A percentile compares a stretch with the other conserved stretches of the same genome.
These are phyloP conservation scores for Cutaneotrichosporon arboriforme DNA, from an alignment of 1,284 basidiomycete species.

Conservation along the genomic window DNA sequence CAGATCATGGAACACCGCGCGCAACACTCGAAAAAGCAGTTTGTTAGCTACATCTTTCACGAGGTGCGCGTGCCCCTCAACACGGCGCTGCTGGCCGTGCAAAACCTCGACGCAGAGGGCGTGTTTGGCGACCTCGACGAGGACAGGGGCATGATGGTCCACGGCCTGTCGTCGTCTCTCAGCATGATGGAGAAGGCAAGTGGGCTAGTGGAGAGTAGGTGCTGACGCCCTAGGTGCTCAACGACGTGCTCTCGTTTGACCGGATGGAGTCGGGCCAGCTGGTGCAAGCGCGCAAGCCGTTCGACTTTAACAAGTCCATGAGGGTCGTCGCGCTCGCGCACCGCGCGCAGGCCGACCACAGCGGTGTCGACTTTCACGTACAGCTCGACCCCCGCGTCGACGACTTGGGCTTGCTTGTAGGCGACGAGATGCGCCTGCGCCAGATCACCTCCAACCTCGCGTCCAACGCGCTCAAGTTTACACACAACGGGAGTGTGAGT, in stretches of 20 bases:
- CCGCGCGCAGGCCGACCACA: conserved; percentile 65
- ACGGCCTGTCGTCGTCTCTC: conserved; percentile 65
- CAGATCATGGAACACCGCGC: conserved; percentile 76
- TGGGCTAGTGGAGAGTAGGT: not conserved
- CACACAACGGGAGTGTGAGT: conserved; percentile 55
- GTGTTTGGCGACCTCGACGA: conserved; percentile 36
- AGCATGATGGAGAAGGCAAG: conserved; percentile 60
- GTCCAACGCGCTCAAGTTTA: conserved; percentile 59
- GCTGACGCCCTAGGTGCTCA: conserved; percentile 56
- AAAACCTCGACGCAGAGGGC: conserved; percentile 72
- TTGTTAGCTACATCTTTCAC: conserved; percentile 64
- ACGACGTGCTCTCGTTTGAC: conserved; percentile 64
- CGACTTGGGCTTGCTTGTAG: conserved; percentile 53
- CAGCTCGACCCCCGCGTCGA: conserved; percentile 71
- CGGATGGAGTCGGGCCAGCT: conserved; percentile 50
- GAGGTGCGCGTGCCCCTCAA: conserved; percentile 85
- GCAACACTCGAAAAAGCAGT: conserved; percentile 67
- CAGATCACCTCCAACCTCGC: conserved; percentile 60
- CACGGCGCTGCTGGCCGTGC: conserved; percentile 78
- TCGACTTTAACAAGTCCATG: conserved; percentile 76
- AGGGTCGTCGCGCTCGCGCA: conserved; percentile 71
- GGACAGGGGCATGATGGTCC: conserved; percentile 44
- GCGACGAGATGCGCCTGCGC: conserved; percentile 61
- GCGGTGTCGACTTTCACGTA: conserved; percentile 62
- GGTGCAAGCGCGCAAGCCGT: conserved; percentile 54